Base-by-base conservation (phyloP, 352 stramenopile genomes). In the Pythium monospermum region DNA sequence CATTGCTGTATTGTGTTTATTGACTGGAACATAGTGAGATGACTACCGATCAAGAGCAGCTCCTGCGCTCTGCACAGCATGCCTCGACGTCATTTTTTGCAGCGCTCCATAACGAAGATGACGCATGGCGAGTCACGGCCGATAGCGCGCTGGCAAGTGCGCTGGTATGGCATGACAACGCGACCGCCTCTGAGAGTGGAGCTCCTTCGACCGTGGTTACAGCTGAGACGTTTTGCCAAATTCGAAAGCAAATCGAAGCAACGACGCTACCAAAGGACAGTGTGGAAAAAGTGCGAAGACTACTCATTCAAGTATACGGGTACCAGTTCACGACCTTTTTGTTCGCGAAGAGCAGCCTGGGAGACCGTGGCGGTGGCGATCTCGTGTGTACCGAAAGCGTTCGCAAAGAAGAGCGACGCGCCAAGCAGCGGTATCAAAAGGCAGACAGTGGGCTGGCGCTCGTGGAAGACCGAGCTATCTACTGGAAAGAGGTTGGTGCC, bases 401-500 rank as follows among this genome's bases (percentile, higher is more conserved):
- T 3, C 33, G 42, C 10, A 53, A 61, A 13, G 57, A 88, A 18
- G 58, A 80, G 15, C 61, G 42, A 35, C 70, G 70, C 2, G 53
- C 72, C 3, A 38, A 60, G 13, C 57, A 72, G 30, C 68, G 76
- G 6, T 68, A 76, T 23, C 15, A 46, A 19, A 80, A 71, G 46
- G 72, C 72, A 19, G 69, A 62, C 62, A 11, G 40, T 22, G 66
- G 61, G 7, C 40, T 48, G 1, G 27, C 43, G 11, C 53, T 84
- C 6, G 50, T 64, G 0, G 72, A 85, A 44, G 74, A 85, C 43
- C 76, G 83, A 32, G 39, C 49, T 1, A 59, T 66, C 8, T 85
- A 85, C 59, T 88, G 76, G 74, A 83, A 85, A 68, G 63, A 88
- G 74, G 73, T 88, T 40, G 12, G 45, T 7, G n/a, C n/a, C n/a